Evolutionary conservation across 305 asterid genomes (phyloP), one percentile per base, ranked within the genome.

Genomic region (Lippia alba): DNA sequence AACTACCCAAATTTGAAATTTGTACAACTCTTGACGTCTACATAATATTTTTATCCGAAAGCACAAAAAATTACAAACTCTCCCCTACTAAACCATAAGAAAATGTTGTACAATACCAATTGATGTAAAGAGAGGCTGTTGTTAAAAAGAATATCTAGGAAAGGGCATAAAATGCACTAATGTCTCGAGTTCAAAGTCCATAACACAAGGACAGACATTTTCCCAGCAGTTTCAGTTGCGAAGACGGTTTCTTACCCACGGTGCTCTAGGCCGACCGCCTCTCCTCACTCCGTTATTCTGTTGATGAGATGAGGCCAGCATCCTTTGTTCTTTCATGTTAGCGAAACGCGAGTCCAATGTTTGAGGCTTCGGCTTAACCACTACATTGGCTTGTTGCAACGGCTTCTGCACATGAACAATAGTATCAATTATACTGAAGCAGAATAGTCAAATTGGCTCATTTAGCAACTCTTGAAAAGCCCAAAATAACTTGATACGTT

Each of bases 261-360:
- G 85, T 46, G 73, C 74, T 55, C 74, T 69, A 55, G 60, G 74
- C 70, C 70, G 87, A 15, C 76, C 76, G 0, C 81, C 80, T 82
- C 86, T 80, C 74, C 85, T 79, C 10, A 74, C 18, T 7, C 69
- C 78, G 4, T 78, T 82, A 3, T 72, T 78, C 66, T 79, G 88
- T 53, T 72, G 84, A 15, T 70, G 84, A 15, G 94, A 79, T 12
- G 67, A 56, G 20, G 57, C 75, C 78, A 76, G 83, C 94, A 82
- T 84, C 74, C 96, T 89, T 61, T 89, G 88, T 62, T 86, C 96
- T 80, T 89, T 87, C 96, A 94, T 94, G 88, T 85, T 86, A 30
- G 96, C 96, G 71, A 94, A 94, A 33, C 79, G 84, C 9, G 98
- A 89, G 80, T 94, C 98, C 16, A 94, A 65, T 0, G 98, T 94